Conservation (phyloP, 129 eudicot species). For the Flaveria bidentis region DNA sequence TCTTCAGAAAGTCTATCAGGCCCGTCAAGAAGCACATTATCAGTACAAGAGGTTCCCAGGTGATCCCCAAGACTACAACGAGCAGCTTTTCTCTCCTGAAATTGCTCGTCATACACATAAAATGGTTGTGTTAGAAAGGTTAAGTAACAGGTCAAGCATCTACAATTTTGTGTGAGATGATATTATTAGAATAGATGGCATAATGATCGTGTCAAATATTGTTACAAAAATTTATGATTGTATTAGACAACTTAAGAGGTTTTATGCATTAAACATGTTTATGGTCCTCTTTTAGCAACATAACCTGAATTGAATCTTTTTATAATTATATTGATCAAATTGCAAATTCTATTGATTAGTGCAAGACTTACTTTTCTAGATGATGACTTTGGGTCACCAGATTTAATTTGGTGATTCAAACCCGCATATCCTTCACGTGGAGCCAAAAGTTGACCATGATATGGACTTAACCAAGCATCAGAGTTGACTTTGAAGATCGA, state of each 20-base stretch:
- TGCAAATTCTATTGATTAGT: neutral
- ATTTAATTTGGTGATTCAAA: conserved; percentile 38
- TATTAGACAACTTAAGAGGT: neutral
- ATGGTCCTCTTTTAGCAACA: neutral
- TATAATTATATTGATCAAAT: neutral
- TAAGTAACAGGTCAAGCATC: too few relatives aligned
- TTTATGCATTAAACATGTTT: neutral
- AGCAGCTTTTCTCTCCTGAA: conserved; percentile 52
- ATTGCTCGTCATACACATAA: conserved; percentile 11
- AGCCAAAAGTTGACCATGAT: conserved; percentile 31
- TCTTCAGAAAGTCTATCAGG: conserved; percentile 80
- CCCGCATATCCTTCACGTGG: conserved; percentile 29
- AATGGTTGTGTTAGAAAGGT: conserved; percentile 5
- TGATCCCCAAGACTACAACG: conserved; percentile 75
- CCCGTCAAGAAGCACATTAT: conserved; percentile 36
- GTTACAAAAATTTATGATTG: neutral
- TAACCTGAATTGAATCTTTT: neutral
- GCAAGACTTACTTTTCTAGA: conserved; percentile 48
- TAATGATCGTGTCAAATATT: neutral
- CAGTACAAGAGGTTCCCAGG: conserved; percentile 48
- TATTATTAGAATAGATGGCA: neutral
- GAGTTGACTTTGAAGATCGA: conserved; percentile 24
- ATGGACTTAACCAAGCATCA: conserved; percentile 32
- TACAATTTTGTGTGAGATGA: too few relatives aligned
- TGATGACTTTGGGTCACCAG: conserved; percentile 46